These are phyloP conservation scores for Lupinus albus DNA, from an alignment of 306 rosid species.

Conservation along the genomic window DNA sequence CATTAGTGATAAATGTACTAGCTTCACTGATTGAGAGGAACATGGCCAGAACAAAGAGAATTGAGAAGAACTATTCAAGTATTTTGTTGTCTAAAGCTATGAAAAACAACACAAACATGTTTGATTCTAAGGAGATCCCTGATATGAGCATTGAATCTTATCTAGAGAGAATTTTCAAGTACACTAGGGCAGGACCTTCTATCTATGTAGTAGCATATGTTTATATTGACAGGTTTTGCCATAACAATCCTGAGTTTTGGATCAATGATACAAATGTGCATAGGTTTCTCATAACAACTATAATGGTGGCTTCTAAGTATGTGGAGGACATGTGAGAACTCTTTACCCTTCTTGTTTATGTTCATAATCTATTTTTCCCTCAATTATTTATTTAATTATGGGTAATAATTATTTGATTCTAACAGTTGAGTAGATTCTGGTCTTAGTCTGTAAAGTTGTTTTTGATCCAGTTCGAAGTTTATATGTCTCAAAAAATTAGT, in stretches of 20 bases:
- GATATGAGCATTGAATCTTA: constrained; percentile 75
- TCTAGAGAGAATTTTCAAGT: constrained; percentile 80
- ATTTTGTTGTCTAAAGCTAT: constrained; percentile 49
- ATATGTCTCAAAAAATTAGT: no score
- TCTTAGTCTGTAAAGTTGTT: no score
- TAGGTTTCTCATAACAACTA: constrained; percentile 82
- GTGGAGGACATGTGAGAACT: constrained; percentile 88
- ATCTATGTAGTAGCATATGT: constrained; percentile 92
- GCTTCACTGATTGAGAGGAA: constrained; percentile 82
- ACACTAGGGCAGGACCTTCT: constrained; percentile 85
- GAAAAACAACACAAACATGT: constrained; percentile 45
- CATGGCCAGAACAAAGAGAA: constrained; percentile 79
- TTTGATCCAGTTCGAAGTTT: no score
- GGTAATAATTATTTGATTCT: no score
- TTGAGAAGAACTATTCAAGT: constrained; percentile 56
- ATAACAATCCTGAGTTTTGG: constrained; percentile 63
- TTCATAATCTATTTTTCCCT: not conserved
- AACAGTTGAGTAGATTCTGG: no score
- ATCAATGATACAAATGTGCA: constrained; percentile 77
- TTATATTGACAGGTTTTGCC: constrained; percentile 86
- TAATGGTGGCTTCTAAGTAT: constrained; percentile 94
- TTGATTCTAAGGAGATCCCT: constrained; percentile 75
- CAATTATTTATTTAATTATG: no score
- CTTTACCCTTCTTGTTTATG: not conserved
- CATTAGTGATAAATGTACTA: constrained; percentile 73